Conservation (phyloP, 177 flowering plant genomes). For the Vitis hybrid region DNA sequence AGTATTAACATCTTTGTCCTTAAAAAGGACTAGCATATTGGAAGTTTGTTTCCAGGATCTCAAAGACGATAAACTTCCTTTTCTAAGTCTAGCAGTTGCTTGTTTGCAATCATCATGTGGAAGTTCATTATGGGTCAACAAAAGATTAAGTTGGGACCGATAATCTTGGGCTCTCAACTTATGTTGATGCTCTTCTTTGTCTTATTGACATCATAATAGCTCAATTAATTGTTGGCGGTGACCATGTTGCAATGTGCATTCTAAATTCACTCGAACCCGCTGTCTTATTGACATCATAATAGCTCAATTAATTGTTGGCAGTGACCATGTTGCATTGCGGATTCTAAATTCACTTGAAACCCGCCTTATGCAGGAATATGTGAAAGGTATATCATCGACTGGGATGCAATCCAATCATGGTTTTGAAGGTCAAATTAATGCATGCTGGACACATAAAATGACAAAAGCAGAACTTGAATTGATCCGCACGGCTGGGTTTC, state of each 20-base stretch:
- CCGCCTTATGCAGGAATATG: slow-evolving; percentile 65
- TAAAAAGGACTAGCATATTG: no score
- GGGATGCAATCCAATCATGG: slow-evolving; percentile 95
- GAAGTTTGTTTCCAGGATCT: no score
- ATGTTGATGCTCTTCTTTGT: no score
- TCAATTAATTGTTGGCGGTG: not conserved
- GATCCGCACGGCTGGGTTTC: slow-evolving; percentile 71
- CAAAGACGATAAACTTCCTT: no score
- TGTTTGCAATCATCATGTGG: no score
- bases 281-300: no score
- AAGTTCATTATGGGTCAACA: no score
- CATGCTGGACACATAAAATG: slow-evolving; percentile 94
- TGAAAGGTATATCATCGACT: slow-evolving; percentile 72
- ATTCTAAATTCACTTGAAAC: not conserved
- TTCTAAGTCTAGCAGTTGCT: no score
- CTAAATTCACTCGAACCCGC: not conserved
- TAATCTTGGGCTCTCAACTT: no score
- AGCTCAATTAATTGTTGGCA: not conserved
- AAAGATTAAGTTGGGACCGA: no score
- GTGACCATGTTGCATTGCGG: not conserved
- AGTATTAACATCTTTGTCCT: no score
- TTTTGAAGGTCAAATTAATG: slow-evolving; percentile 91
- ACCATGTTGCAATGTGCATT: not conserved
- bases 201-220: no score
- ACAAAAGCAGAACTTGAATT: slow-evolving; percentile 58